These are phyloP conservation scores for Trametes pubescens DNA, from an alignment of 1,284 basidiomycete species.

Conservation along the genomic window DNA sequence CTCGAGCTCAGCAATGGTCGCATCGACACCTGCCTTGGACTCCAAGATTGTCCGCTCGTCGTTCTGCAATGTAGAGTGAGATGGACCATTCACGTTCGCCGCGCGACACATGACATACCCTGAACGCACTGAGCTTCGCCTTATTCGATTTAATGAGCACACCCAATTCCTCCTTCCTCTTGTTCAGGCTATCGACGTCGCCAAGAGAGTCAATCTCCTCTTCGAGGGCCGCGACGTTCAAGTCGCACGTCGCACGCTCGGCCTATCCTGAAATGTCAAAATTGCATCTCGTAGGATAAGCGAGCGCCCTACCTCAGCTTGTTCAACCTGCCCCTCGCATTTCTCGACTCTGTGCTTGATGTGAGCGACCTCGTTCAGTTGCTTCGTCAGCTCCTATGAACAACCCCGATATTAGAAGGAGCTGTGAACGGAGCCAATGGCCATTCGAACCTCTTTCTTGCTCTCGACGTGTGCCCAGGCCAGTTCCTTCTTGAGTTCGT, in stretches of 20 bases:
- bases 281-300: constrained; percentile 17
- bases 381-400: constrained; percentile 57
- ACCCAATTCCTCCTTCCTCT: constrained; percentile 52
- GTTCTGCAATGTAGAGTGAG: constrained; percentile 6
- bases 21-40: constrained; percentile 50
- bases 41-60: constrained; percentile 51
- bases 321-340: constrained; percentile 54
- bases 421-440: not conserved
- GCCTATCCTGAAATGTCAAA: constrained; percentile 40
- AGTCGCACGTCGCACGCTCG: constrained; percentile 52
- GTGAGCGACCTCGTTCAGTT: constrained; percentile 61
- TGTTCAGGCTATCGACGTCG: constrained; percentile 59
- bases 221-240: constrained; percentile 57
- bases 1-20: constrained; percentile 57
- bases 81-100: not conserved
- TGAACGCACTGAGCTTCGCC: constrained; percentile 52
- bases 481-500: constrained; percentile 80
- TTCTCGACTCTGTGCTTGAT: constrained; percentile 56
- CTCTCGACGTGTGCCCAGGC: constrained; percentile 90
- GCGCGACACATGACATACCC: constrained; percentile 43
- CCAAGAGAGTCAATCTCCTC: constrained; percentile 57
- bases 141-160: constrained; percentile 57
- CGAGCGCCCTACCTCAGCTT: constrained; percentile 53
- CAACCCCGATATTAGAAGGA: not conserved
- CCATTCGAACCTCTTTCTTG: constrained; percentile 65